phyloP scores from a whole-genome alignment of 305 asterid species.

The Petunia hybrid region DNA sequence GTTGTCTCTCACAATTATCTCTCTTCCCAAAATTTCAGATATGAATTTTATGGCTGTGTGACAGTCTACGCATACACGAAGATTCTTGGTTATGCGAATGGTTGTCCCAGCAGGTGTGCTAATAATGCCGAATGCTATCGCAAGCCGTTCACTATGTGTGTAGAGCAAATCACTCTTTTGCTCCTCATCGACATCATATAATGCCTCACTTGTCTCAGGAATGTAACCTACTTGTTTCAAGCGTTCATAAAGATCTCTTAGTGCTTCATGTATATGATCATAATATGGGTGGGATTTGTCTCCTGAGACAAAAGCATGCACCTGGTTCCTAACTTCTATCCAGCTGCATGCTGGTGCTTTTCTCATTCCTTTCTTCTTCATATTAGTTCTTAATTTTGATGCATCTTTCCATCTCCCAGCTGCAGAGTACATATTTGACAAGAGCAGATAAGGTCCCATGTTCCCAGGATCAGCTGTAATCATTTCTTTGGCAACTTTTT shows the following conservation, averaged over 20 bases:
- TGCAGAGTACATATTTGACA: conserved; percentile 72
- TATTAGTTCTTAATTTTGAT: conserved; percentile 54
- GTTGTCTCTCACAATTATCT: conserved; percentile 66
- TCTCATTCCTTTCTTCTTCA: conserved; percentile 69
- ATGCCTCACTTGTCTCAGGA: conserved; percentile 58
- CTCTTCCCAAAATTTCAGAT: conserved; percentile 58
- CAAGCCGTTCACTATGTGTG: conserved; percentile 67
- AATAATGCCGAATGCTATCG: conserved; percentile 64
- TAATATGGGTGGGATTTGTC: conserved; percentile 71
- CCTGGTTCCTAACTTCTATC: conserved; percentile 70
- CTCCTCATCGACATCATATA: conserved; percentile 76
- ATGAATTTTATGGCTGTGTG: conserved; percentile 64
- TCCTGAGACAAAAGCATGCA: conserved; percentile 75
- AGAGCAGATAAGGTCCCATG: conserved; percentile 59
- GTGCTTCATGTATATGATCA: conserved; percentile 48
- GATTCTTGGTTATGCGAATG: conserved; percentile 65
- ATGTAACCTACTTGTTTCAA: conserved; percentile 61
- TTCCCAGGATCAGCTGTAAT: conserved; percentile 60
- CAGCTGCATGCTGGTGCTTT: conserved; percentile 82
- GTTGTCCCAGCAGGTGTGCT: conserved; percentile 63
- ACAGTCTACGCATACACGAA: conserved; percentile 71
- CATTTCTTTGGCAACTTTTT: conserved; percentile 72
- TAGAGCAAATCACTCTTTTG: conserved; percentile 50
- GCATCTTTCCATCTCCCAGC: conserved; percentile 85
- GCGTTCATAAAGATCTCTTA: conserved; percentile 55